These are phyloP conservation scores for Hyparrhenia diplandra DNA, from an alignment of 176 grass and related monocot genomes.

Conservation along the genomic window DNA sequence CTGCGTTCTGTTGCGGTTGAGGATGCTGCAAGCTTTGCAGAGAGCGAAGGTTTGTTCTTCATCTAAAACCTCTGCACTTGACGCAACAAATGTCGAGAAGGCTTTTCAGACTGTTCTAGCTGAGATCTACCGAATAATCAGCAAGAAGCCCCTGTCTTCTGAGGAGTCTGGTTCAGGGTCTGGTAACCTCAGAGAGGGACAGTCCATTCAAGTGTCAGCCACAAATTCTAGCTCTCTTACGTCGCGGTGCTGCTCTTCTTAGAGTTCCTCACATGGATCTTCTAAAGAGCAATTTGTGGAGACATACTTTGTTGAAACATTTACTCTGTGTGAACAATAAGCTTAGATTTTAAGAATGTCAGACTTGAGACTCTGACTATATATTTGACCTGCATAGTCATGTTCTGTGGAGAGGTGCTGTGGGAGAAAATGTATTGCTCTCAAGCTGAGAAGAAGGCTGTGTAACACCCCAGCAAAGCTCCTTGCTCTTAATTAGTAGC, in stretches of 20 bases:
- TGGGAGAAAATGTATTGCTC: not conserved
- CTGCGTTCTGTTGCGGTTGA: conserved; percentile 36
- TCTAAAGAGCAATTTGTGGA: not conserved
- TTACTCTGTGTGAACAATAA: not conserved
- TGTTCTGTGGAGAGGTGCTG: not conserved
- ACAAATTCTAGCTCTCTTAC: not conserved
- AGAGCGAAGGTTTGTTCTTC: conserved; percentile 32
- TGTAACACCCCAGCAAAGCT: too few species aligned
- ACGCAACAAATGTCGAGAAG: conserved; percentile 43
- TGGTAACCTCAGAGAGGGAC: conserved; percentile 13
- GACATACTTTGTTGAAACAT: not conserved
- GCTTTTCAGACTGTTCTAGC: conserved; percentile 38
- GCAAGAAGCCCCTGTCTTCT: conserved; percentile 35
- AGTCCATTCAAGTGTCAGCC: conserved; percentile 22
- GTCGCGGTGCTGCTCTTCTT: conserved; percentile 9
- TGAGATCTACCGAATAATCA: conserved; percentile 38
- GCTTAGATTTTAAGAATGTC: not conserved
- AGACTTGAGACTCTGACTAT: not conserved
- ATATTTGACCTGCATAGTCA: not conserved
- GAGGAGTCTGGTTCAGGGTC: not conserved
- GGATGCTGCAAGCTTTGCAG: conserved; percentile 41
- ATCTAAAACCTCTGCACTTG: conserved; percentile 43
- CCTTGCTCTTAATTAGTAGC: too few species aligned
- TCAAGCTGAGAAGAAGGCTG: not conserved
- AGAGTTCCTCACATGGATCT: not conserved